Base-by-base conservation (phyloP, 371 early-diverging fungal species). In the Globomyces sp. region DNA sequence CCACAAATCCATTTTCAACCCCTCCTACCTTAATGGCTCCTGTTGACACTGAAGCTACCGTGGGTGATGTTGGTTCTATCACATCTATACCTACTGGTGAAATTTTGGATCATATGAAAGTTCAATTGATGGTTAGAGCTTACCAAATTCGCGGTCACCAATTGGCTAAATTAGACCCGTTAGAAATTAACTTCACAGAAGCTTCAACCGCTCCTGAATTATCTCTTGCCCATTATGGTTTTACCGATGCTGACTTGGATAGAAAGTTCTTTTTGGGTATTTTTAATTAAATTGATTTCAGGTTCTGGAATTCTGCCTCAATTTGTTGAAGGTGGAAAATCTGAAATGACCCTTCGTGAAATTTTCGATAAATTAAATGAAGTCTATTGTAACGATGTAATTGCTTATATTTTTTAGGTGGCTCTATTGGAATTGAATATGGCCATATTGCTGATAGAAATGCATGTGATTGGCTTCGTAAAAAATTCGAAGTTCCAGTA, bases 381-480 rank as follows among this genome's bases (percentile, higher is more conserved):
- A 68, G 92, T 93, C 59, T 98, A 97, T 80, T 93, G 94, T 86
- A 83, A 80, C 81, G 77, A 24, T 24, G 24, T 24, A 24, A 24
- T 24, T 24, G 24, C 39, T 24, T 5, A 5, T 9, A 69, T 4
- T 10, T 44, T 34, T 48, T 59, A 88, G 89, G 87, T 74, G 92
- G 93, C 53, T 84, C 92, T 36, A 87, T 96, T 69, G 98, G 97
- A 77, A 88, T 94, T 60, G 98, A 98, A 75, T 98, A 96, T 84
- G 91, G 92, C 65, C 99, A 98, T 79, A 98, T 97, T 70, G 91
- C 95, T 64, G 96, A 96, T 77, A 90, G 94, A 67, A 85, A 80
- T 24, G 91, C 90, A 74, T 96, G 98, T 77, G 95, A 98, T 84
- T 98, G 99, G 99, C 88, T 98, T 68, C 87, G 96, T 57, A 80